Base-by-base conservation (phyloP, 202 grass and related monocot genomes). In the Zizania palustris region DNA sequence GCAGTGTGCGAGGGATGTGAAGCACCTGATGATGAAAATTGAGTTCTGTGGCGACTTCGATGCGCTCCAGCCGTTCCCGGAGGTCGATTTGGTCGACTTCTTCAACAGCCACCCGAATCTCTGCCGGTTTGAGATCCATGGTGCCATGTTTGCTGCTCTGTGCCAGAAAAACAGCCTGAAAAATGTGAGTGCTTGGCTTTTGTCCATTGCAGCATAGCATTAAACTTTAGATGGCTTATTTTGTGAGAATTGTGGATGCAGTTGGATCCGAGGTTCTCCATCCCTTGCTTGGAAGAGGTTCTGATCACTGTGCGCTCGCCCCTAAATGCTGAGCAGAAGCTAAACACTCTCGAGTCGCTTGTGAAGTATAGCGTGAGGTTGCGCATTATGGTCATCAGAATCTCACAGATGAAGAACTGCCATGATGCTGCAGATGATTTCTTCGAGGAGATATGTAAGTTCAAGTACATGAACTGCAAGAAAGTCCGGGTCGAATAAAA, bases 391-490 rank as follows among this genome's bases (percentile, higher is more conserved):
- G 83, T 93, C 37, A 89, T 98, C 77, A 87, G 95, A 62, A 86
- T 98, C 74, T 94, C 95, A 9, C 95, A 98, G 83, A 98, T 98
- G 95, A 98, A 98, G 80, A 98, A 95, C 67, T 94, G 85, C 83
- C 87, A 98, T 85, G 91, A 90, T 21, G 80, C 87, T 6, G 89
- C 91, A 69, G 91, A 98, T 51, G 95, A 98, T 66, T 98, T 98
- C 78, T 98, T 98, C 54, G 92, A 98, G 71, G 95, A 95, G 73
- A 89, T 98, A 83, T 98, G 91, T 85, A 98, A 92, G 82, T 95
- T 98, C 67, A 89, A 89, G 68, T 69, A 84, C 63, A 90, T 87
- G 80, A 98, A 95, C 84, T 54, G 79, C 72, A 82, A 33, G 65
- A 85, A 84, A 75, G 87, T 98, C 67, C 69, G 77, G 4, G 86